phyloP scores from a whole-genome alignment of 257 asterid species.

The Rehmannia glutinosa region DNA sequence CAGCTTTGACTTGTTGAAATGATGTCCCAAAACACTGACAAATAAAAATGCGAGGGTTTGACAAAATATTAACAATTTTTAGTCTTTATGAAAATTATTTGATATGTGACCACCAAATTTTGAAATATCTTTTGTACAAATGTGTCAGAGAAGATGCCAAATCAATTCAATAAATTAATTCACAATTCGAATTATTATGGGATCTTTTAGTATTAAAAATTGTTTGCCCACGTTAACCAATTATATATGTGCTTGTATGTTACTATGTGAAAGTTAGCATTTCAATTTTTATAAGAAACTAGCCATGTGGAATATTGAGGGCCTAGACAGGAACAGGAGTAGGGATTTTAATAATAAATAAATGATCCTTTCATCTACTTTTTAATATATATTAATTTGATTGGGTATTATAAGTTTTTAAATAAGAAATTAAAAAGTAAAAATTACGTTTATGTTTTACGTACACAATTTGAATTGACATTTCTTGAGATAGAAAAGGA shows the following conservation, averaged over 20 bases:
- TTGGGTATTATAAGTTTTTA: too few relatives aligned
- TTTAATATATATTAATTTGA: too few relatives aligned
- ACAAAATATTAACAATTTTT: constrained; percentile 5
- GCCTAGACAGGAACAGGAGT: too few relatives aligned
- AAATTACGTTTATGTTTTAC: too few relatives aligned
- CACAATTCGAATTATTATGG: constrained; percentile 4
- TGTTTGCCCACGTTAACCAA: too few relatives aligned
- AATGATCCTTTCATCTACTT: too few relatives aligned
- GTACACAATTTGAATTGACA: too few relatives aligned
- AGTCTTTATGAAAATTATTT: constrained; percentile 28
- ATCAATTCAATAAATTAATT: not conserved
- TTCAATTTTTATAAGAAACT: too few relatives aligned
- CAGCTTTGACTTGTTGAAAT: constrained; percentile 43
- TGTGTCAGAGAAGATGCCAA: constrained; percentile 13
- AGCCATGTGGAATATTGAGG: not conserved
- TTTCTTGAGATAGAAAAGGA: too few relatives aligned
- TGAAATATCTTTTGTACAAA: not conserved
- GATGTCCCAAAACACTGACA: constrained; percentile 27
- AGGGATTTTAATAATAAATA: too few relatives aligned
- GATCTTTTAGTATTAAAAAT: not conserved
- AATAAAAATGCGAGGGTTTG: constrained; percentile 31
- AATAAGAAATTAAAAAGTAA: too few relatives aligned
- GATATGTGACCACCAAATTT: constrained; percentile 19
- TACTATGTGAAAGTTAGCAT: not conserved
- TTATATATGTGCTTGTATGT: too few relatives aligned